Evolutionary conservation across 2,329 filamentous ascomycete genomes (phyloP).

Genomic region (Arthrobotrys megalospora): DNA sequence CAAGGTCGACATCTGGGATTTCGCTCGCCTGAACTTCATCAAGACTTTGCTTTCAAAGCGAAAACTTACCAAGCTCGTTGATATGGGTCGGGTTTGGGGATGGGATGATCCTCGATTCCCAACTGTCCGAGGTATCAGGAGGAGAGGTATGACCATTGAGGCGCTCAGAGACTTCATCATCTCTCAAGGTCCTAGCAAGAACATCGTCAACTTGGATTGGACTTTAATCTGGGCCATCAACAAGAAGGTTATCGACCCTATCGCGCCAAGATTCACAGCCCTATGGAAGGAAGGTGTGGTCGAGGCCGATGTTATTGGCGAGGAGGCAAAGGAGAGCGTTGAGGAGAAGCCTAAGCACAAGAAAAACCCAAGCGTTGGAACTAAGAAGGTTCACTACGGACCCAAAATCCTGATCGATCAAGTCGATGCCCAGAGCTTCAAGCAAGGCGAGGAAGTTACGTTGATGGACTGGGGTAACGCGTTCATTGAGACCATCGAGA

Average conservation of each 20-base stretch:
- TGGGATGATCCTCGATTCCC: slow-evolving; percentile 93
- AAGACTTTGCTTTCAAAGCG: slow-evolving; percentile 86
- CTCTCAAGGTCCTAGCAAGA: slow-evolving; percentile 85
- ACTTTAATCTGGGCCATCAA: slow-evolving; percentile 80
- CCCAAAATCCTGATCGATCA: slow-evolving; percentile 85
- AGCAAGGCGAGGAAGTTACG: slow-evolving; percentile 89
- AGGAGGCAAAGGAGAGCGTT: slow-evolving; percentile 73
- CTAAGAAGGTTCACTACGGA: slow-evolving; percentile 87
- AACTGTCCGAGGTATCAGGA: slow-evolving; percentile 82
- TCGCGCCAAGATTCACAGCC: slow-evolving; percentile 81
- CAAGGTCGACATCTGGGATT: slow-evolving; percentile 87
- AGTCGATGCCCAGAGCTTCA: slow-evolving; percentile 85
- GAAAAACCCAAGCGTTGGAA: slow-evolving; percentile 88
- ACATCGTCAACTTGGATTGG: slow-evolving; percentile 89
- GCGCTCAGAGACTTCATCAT: slow-evolving; percentile 87
- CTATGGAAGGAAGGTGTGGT: slow-evolving; percentile 80
- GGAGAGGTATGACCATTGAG: slow-evolving; percentile 83
- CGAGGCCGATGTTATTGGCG: slow-evolving; percentile 77
- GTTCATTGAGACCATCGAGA: slow-evolving; percentile 78
- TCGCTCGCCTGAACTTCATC: slow-evolving; percentile 87
- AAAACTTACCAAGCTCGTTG: slow-evolving; percentile 86
- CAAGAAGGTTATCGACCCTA: slow-evolving; percentile 85
- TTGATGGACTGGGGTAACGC: slow-evolving; percentile 98
- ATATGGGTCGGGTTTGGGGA: slow-evolving; percentile 81
- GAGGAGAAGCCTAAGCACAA: slow-evolving; percentile 88